Percentiles rank a stretch among this genome's conserved stretches.
These are phyloP conservation scores for Wickerhamiella vanderwaltii DNA, from an alignment of 805 yeast species.

Conservation along the genomic window DNA sequence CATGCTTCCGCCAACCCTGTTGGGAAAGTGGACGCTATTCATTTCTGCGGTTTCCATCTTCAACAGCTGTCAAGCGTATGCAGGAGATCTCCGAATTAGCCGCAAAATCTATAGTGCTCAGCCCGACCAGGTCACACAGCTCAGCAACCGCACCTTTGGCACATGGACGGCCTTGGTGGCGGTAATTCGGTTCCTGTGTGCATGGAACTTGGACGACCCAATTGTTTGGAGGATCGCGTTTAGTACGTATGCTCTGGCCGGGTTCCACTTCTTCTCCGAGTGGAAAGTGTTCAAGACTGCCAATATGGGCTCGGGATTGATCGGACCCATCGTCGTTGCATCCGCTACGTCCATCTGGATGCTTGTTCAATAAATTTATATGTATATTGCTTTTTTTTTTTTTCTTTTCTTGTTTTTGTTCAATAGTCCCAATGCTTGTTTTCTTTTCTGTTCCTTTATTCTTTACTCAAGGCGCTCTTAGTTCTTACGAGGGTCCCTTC, in stretches of 20 bases:
- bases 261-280: slow-evolving; percentile 70
- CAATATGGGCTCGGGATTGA: slow-evolving; percentile 72
- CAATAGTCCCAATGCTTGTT: too few relatives aligned
- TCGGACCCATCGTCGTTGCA: slow-evolving; percentile 80
- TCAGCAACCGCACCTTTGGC: slow-evolving; percentile 95
- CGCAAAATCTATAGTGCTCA: slow-evolving; percentile 61
- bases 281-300: slow-evolving; percentile 72
- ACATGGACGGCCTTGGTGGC: slow-evolving; percentile 92
- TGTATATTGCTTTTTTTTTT: background rate
- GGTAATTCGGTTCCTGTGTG: slow-evolving; percentile 75
- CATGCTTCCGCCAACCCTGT: slow-evolving; percentile 14
- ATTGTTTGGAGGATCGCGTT: slow-evolving; percentile 68
- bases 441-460: too few relatives aligned
- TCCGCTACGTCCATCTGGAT: slow-evolving; percentile 71
- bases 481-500: slow-evolving; percentile 54
- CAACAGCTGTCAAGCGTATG: slow-evolving; percentile 79
- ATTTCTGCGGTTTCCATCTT: slow-evolving; percentile 83
- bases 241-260: slow-evolving; percentile 72
- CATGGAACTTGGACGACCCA: slow-evolving; percentile 56
- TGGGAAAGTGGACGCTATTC: slow-evolving; percentile 70
- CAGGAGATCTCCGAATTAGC: slow-evolving; percentile 61
- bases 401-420: background rate
- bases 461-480: background rate
- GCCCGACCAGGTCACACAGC: slow-evolving; percentile 43
- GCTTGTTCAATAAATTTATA: slow-evolving; percentile 27